Evolutionary conservation across 768 basidiomycete species (phyloP), one percentile per base, ranked within the genome.

Genomic region (Fibroporia radiculosa): DNA sequence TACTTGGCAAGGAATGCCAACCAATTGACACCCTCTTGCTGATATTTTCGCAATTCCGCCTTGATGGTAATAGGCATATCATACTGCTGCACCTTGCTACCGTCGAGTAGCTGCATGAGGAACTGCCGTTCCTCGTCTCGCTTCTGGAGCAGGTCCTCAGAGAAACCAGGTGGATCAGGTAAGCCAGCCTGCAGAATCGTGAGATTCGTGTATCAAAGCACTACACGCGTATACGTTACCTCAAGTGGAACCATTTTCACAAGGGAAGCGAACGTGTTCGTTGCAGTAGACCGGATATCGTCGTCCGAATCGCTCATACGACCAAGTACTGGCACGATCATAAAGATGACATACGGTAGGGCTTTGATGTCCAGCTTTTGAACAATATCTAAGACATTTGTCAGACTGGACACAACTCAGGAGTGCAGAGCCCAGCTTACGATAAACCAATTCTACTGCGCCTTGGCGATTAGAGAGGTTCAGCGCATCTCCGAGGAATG

Each of bases 211-310:
- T 26, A 31, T 4, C 26, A 33, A 28, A 28, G 19, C 3, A 31
- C 28, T 4, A 3, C 26, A 25, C 8, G n/a, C 14, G 6, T 14
- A 20, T 8, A n/a, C 14, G 72, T 48, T 49, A 92, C 93, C 77
- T 98, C 96, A 0, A 99, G 72, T 4, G 96, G 96, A 11, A 98
- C 91, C 86, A 99, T 95, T 70, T 98, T 97, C 50, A 99, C 90
- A 14, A 99, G 68, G 0, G 91, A 87, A 0, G 96, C 96, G 58
- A 99, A 99, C 0, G 93, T 93, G 58, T 92, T 93, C n/a, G 96
- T 98, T 3, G 96, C 84, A 2, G 91, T 80, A 23, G 95, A 80
- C 22, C 96, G 84, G 32, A 96, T 85, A 48, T 89, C 86, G 49
- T 93, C 91, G 56, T 97, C 83, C 4, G 80, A 60, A 62, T 99